phyloP scores from a whole-genome alignment of 331 rosid species.

The Rosa hybrid region DNA sequence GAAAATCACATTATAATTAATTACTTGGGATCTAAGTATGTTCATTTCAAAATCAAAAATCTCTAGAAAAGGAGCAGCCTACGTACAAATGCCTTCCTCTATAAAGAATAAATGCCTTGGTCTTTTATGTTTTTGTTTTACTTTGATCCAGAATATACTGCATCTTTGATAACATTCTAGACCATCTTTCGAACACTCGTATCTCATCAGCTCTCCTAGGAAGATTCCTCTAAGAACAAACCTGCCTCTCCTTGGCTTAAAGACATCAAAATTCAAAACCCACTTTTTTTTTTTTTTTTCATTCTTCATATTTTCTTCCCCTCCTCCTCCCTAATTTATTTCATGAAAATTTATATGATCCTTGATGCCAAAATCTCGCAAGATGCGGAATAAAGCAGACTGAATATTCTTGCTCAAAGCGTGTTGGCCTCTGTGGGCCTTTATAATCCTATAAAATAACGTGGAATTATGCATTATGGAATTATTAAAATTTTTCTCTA shows the following conservation, averaged over 20 bases:
- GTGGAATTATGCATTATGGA: background rate
- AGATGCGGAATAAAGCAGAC: background rate
- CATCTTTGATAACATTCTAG: background rate
- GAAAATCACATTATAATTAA: too few relatives aligned
- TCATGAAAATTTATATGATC: background rate
- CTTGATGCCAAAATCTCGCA: background rate
- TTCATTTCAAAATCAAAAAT: background rate
- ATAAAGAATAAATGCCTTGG: background rate
- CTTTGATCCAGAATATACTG: background rate
- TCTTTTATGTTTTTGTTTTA: background rate
- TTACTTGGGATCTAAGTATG: background rate
- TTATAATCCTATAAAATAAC: background rate
- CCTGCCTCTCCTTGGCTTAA: background rate
- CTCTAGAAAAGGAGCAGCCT: background rate
- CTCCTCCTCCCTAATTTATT: background rate
- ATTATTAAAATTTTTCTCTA: background rate
- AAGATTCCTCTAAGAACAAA: background rate
- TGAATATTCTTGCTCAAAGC: conserved; percentile 17
- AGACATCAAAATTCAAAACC: background rate
- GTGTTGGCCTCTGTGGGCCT: background rate
- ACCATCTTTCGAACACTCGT: background rate
- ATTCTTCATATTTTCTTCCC: background rate
- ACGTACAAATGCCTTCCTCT: too few relatives aligned
- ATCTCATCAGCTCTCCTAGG: background rate
- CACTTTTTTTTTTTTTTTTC: too few relatives aligned